Evolutionary conservation across 2,329 filamentous ascomycete genomes (phyloP), one percentile per base, ranked within the genome.

Genomic region (Cladosporium sp.): DNA sequence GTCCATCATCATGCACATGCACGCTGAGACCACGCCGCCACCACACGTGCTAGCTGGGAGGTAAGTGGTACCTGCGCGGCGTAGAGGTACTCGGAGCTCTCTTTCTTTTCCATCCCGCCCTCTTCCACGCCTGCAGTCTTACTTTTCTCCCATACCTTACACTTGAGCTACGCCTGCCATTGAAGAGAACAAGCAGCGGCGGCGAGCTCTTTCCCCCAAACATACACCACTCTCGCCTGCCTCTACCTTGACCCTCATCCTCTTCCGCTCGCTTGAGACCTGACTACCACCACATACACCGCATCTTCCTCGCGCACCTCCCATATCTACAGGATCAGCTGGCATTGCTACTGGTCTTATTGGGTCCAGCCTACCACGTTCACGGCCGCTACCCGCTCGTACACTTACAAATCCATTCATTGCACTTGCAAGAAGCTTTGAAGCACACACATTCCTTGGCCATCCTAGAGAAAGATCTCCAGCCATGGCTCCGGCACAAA

Each of bases 401-500:
- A n/a, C 21, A 28, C 23, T 26, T 12, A 28, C 33, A 31, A 33
- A 33, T 16, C n/a, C 28, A 46, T 57, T 33, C 23, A 14, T 26
- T 64, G 29, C 21, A 55, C 29, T 12, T 12, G 18, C 46, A 55
- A 53, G 31, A 55, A 37, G 60, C 50, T 44, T 33, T 33, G n/a
- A 46, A 46, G 23, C 61, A 46, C 55, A 59, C 33, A 61, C 44
- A 55, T 29, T 58, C n/a, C 44, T 40, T 29, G n/a, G 64, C 12
- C 65, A 40, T 28, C 33, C 16, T 37, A 29, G 18, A 40, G 33
- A 37, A 29, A 46, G n/a, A 31, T 46, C 26, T 5, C 6, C 63
- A 67, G 65, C 50, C 65, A 79, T 79, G 77, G 74, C 76, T 67
- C 77, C 76, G n/a, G 71, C 72, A 59, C 75, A 77, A 67, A 73